Evolutionary conservation across 2,329 filamentous ascomycete species (phyloP), one percentile per base, ranked within the genome.

Genomic region (Sporothrix variecibatus): DNA sequence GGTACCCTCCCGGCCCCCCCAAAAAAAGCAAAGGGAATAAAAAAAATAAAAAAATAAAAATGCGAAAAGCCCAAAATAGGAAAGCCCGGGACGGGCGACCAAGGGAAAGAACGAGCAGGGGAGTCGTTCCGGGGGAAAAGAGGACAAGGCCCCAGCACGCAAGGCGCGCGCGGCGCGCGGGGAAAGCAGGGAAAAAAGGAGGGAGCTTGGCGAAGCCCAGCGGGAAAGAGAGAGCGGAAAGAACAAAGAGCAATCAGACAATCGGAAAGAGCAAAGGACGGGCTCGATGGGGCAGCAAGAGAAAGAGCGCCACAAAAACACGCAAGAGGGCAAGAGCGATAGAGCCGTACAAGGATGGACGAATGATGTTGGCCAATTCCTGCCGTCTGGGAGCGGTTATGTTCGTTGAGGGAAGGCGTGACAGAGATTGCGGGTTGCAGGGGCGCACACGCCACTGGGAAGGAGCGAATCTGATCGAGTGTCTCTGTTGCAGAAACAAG

Each of bases 271-370:
- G 4, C 60, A n/a, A 64, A 43, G 31, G 6, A 9, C 20, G 60
- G n/a, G 11, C n/a, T n/a, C n/a, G n/a, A n/a, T n/a, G n/a, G 1
- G 23, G 23, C 51, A 26, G 28, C 15, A 64, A 43, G 31, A 58
- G 43, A 71, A 58, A 43, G 31, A 51, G 31, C 49, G 49, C 68
- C 49, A 58, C 43, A 43, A 71, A 71, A 71, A 58, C 49, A 71
- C 68, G 68, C 51, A 58, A 71, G 68, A 71, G 40, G 51, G 56
- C 40, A 58, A 34, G 65, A 51, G 65, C 65, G 40, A 68, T 49
- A 1, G 65, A 51, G 43, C 12, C 8, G n/a, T 12, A 17, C 20
- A 34, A 43, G 20, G n/a, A 51, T 20, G 40, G 72, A 34, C 53
- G 56, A 64, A 64, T 62, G 65, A 70, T 12, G 43, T 23, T 58